Evolutionary conservation across 2,329 filamentous ascomycete species (phyloP).

Genomic region (Diaporthe eres): DNA sequence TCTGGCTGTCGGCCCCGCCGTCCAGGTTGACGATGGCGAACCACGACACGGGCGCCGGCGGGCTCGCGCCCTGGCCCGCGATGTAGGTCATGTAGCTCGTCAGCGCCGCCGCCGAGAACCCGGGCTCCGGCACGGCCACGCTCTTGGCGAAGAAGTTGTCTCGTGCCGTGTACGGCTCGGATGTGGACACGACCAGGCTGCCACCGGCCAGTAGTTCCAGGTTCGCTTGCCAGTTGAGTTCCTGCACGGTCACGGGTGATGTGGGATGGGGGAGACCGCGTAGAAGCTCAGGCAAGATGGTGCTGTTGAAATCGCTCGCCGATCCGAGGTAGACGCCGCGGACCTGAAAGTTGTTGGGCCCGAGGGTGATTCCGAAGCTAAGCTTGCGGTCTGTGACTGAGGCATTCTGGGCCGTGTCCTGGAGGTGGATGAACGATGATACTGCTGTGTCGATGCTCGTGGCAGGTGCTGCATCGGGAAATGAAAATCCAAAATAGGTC

Average conservation of each 20-base stretch:
- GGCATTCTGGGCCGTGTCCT: background rate
- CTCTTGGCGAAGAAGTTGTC: slow-evolving; percentile 30
- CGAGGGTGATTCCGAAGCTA: slow-evolving; percentile 12
- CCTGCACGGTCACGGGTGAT: background rate
- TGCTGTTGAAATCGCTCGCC: background rate
- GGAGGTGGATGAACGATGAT: background rate
- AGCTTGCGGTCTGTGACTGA: background rate
- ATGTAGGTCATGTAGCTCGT: slow-evolving; percentile 16
- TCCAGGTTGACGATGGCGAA: slow-evolving; percentile 15
- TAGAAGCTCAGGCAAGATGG: background rate
- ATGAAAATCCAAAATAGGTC: slow-evolving; percentile 10
- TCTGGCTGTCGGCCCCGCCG: slow-evolving; percentile 13
- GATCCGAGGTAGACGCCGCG: background rate
- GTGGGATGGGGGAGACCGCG: background rate
- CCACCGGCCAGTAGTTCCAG: background rate
- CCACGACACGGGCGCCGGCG: background rate
- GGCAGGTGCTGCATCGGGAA: background rate
- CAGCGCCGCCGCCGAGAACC: background rate
- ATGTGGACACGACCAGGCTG: background rate
- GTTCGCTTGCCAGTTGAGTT: slow-evolving; percentile 7
- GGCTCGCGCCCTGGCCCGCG: background rate
- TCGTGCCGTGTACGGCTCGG: slow-evolving; percentile 4
- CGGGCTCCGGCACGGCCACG: slow-evolving; percentile 6
- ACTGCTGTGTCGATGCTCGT: background rate
- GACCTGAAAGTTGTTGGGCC: background rate